A percentile compares a stretch with the other conserved stretches of the same genome.
phyloP scores from a whole-genome alignment of 1,139 yeast genomes.

The Lodderomyces orthopsilosis region DNA sequence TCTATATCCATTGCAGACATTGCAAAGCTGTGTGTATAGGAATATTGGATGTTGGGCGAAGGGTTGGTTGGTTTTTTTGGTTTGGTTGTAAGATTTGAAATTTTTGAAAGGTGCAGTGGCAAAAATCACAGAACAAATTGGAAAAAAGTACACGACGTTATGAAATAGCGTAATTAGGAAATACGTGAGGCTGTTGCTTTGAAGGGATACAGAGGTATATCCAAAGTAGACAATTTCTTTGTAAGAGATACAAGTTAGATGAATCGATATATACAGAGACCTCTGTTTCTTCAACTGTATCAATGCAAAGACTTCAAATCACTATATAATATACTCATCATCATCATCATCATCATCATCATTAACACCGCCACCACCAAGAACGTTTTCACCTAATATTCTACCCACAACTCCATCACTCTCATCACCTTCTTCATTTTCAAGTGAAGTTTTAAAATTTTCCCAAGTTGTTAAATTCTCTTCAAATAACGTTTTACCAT shows the following conservation, averaged over 20 bases:
- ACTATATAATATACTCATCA: constrained; percentile 1
- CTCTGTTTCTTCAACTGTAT: too few species aligned
- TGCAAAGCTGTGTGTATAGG: not conserved
- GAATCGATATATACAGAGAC: too few species aligned
- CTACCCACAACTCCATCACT: not conserved
- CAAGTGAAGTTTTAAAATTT: constrained; percentile 27
- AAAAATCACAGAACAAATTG: not conserved
- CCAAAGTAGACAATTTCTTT: too few species aligned
- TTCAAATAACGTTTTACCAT: constrained; percentile 36
- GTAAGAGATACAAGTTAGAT: too few species aligned
- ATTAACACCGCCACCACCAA: not conserved
- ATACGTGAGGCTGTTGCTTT: too few species aligned
- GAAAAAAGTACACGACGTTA: too few species aligned
- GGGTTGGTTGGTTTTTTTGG: not conserved
- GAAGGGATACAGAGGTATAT: too few species aligned
- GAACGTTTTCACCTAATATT: not conserved
- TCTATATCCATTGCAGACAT: constrained; percentile 36
- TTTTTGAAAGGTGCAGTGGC: not conserved
- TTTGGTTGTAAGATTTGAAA: not conserved
- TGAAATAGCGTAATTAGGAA: too few species aligned
- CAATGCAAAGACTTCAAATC: too few species aligned
- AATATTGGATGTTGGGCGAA: too few species aligned
- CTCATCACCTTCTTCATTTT: constrained; percentile 11
- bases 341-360: constrained; percentile 1
- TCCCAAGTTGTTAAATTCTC: constrained; percentile 41